Base-by-base conservation (phyloP, 2,329 filamentous ascomycete genomes). In the Fusarium verticillioides region DNA sequence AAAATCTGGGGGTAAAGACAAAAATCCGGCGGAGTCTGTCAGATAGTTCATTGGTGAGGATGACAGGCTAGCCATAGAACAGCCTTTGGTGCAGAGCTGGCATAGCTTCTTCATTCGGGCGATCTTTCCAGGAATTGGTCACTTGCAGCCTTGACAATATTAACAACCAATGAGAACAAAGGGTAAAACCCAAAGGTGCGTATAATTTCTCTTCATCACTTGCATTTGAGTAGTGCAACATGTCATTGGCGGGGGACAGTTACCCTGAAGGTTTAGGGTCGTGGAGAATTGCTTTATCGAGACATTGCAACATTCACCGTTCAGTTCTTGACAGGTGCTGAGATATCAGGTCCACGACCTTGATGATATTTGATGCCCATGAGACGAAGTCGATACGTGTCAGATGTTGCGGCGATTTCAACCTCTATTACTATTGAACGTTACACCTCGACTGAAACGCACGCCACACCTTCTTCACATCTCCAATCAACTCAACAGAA, bases 321-420 rank as follows among this genome's bases (percentile, higher is more conserved):
- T 13, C 5, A 12, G 3, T 30, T 34, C 12, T 18, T 32, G 15
- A 32, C 2, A 1, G 4, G 32, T n/a, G 5, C 28, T 18, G 10
- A 50, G 15, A 13, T 23, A 12, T 18, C 7, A 23, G 4, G 4
- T n/a, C 28, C 3, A 21, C 5, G 3, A 5, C 6, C 16, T 50
- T 3, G 46, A 13, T 0, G 7, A 30, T 19, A 2, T 21, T 32
- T 5, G 21, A 30, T 23, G 0, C 2, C 0, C 2, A 4, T 1
- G 10, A 32, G 10, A 32, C 11, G 2, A 15, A 15, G n/a, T 3
- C 9, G 9, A 30, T 10, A 28, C 11, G 12, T 2, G 11, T 57
- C 13, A n/a, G 34, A 12, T 7, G 39, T 53, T 42, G 9, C 23
- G 16, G 5, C 6, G 15, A 8, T 2, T 23, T 13, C 4, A 10